Evolutionary conservation across 257 asterid species (phyloP).

Genomic region (Solanum bulbocastanum): DNA sequence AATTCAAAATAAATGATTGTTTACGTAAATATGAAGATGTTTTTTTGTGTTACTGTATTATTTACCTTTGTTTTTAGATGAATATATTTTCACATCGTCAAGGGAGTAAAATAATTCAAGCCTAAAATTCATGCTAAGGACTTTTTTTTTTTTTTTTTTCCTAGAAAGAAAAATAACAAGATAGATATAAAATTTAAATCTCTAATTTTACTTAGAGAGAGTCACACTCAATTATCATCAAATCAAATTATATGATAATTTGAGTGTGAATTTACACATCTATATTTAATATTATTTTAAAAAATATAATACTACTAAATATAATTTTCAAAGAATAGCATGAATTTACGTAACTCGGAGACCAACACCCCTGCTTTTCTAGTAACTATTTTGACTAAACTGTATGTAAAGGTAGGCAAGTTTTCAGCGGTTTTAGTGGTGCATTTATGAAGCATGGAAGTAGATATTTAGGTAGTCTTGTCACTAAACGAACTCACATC

Average conservation of each 20-base stretch:
- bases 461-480: neutral
- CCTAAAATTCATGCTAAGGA: neutral
- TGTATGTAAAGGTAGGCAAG: neutral
- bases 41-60: too few species aligned
- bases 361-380: neutral
- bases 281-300: too few species aligned
- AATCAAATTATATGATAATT: too few species aligned
- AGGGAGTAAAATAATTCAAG: neutral
- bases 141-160: too few species aligned
- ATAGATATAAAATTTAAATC: too few species aligned
- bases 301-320: too few species aligned
- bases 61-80: too few species aligned
- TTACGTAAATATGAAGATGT: neutral
- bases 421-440: neutral
- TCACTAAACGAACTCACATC: neutral
- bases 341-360: neutral
- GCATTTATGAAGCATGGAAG: neutral
- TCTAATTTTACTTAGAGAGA: neutral
- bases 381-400: neutral
- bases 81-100: too few species aligned
- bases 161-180: too few species aligned
- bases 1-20: neutral
- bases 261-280: fast-evolving
- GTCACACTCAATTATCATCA: neutral
- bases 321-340: neutral